Evolutionary conservation across 352 stramenopile genomes (phyloP).

Genomic region (Elongisporangium undulatum): DNA sequence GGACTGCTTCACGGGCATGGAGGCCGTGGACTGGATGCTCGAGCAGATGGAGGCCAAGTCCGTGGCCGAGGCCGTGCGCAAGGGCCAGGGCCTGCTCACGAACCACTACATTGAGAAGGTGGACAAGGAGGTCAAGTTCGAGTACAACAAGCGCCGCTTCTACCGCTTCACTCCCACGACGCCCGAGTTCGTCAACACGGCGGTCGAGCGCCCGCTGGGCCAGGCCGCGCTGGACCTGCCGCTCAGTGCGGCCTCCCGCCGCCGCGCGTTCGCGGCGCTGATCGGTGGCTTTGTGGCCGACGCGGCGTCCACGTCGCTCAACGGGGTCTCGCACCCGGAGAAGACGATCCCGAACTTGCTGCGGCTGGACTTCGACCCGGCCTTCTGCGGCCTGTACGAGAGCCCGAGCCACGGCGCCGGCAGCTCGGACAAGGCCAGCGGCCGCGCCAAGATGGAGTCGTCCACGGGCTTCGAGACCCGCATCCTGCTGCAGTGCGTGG

Average conservation of each 20-base stretch:
- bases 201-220: constrained; percentile 30
- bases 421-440: neutral
- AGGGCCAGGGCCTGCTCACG: constrained; percentile 63
- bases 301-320: constrained; percentile 71
- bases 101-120: constrained; percentile 77
- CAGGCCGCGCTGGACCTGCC: constrained; percentile 62
- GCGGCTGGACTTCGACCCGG: constrained; percentile 67
- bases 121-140: constrained; percentile 79
- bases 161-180: constrained; percentile 77
- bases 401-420: constrained; percentile 21
- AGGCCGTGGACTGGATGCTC: constrained; percentile 84
- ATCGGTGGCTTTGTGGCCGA: constrained; percentile 78
- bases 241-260: constrained; percentile 46
- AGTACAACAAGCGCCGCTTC: constrained; percentile 81
- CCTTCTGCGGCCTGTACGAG: constrained; percentile 69
- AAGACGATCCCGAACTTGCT: constrained; percentile 79
- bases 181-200: constrained; percentile 57
- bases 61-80: constrained; percentile 74
- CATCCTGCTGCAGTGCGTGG: constrained; percentile 69
- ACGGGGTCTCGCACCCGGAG: constrained; percentile 69
- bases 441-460: constrained; percentile 50
- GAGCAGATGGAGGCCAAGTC: constrained; percentile 83
- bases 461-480: constrained; percentile 77
- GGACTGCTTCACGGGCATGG: constrained; percentile 83
- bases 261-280: constrained; percentile 56